Conservation (phyloP, 441 rosid species). For the Brassica hybrid region DNA sequence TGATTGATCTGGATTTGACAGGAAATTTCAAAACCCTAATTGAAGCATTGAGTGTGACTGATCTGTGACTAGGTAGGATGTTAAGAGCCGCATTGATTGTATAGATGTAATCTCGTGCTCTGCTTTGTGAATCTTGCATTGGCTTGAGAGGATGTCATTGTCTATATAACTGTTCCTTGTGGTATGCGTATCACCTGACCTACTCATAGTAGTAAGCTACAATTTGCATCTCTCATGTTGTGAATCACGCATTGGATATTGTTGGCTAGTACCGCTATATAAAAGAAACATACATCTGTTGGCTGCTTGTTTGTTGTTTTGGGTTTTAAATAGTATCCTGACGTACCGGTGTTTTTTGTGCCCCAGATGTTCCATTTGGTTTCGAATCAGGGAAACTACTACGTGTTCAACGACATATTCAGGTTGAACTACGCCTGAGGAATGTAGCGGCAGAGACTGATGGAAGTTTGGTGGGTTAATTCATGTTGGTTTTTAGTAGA, state of each 20-base stretch:
- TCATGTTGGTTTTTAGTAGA: constrained; percentile 32
- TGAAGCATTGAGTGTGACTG: constrained; percentile 13
- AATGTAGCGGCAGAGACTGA: background rate
- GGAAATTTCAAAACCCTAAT: background rate
- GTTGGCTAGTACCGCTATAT: background rate
- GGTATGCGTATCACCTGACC: background rate
- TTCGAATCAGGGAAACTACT: constrained; percentile 92
- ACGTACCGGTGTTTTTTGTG: constrained; percentile 15
- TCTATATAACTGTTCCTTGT: background rate
- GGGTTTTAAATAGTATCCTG: background rate
- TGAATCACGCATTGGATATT: background rate
- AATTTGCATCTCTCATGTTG: too few species aligned
- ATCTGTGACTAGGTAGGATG: background rate
- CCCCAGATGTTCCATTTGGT: constrained; percentile 96
- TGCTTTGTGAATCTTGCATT: background rate
- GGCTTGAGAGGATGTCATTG: background rate
- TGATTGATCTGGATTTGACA: constrained; percentile 29
- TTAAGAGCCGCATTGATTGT: background rate
- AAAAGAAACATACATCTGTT: background rate
- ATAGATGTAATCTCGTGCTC: background rate
- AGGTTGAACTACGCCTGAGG: constrained; percentile 96
- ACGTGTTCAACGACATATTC: constrained; percentile 93
- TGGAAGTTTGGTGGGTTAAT: constrained; percentile 25
- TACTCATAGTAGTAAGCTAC: too few species aligned
- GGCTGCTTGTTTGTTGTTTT: background rate